phyloP scores from a whole-genome alignment of 176 grass and related monocot species.

The Carex cristatella region DNA sequence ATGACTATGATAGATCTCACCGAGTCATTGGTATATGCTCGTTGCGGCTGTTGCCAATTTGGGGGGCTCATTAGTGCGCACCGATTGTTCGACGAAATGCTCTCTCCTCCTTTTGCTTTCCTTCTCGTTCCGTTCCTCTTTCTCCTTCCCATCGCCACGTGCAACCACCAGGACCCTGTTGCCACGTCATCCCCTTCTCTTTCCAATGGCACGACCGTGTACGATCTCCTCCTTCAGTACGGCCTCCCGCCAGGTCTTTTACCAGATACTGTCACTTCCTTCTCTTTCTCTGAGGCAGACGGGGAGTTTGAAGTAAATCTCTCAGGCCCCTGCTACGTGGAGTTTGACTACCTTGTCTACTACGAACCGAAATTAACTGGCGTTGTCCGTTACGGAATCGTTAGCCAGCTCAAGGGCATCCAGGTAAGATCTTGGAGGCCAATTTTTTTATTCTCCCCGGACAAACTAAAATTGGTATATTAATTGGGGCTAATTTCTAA shows the following conservation, averaged over 20 bases:
- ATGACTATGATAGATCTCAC: not conserved
- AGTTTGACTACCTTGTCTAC: conserved; percentile 34
- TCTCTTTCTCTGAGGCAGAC: conserved; percentile 11
- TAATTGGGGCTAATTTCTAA: not conserved
- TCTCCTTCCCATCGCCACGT: not conserved
- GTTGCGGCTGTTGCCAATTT: not conserved
- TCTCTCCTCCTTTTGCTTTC: not conserved
- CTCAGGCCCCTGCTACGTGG: conserved; percentile 22
- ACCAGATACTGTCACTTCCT: conserved; percentile 27
- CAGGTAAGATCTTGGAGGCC: not conserved
- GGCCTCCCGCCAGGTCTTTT: conserved; percentile 27
- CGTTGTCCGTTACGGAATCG: conserved; percentile 20
- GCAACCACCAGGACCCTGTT: not conserved
- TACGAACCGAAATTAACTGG: conserved; percentile 17
- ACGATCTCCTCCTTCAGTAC: conserved; percentile 19
- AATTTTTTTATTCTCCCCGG: not conserved
- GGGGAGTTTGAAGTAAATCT: conserved; percentile 24
- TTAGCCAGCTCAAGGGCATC: conserved; percentile 23
- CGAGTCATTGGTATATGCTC: not conserved
- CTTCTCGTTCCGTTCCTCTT: not conserved
- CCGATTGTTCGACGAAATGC: conserved; percentile 5
- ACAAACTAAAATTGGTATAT: not conserved
- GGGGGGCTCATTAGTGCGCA: not conserved
- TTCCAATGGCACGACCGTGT: conserved; percentile 27
- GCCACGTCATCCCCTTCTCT: not conserved